phyloP scores from a whole-genome alignment of 306 rosid genomes.

The Rosa rugosa region DNA sequence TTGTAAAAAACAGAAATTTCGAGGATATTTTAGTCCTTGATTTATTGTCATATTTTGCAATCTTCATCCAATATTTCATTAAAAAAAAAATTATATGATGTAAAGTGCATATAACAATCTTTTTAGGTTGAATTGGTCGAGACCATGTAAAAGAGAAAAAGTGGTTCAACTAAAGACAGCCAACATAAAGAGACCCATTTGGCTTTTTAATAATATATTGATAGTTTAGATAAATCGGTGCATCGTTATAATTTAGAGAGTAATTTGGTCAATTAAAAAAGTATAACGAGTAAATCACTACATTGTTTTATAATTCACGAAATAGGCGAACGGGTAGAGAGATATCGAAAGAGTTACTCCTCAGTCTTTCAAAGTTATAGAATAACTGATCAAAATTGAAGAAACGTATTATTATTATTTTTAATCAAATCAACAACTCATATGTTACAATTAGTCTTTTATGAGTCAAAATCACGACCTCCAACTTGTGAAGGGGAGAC shows the following conservation, averaged over 20 bases:
- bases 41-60: not conserved
- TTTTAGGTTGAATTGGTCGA: not conserved
- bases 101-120: not conserved
- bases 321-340: too few relatives aligned
- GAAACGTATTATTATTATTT: too few relatives aligned
- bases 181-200: not conserved
- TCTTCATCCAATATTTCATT: not conserved
- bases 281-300: too few relatives aligned
- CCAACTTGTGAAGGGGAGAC: too few relatives aligned
- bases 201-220: not conserved
- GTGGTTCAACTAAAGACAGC: not conserved
- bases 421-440: too few relatives aligned
- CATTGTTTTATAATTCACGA: too few relatives aligned
- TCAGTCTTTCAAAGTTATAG: too few relatives aligned
- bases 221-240: not conserved
- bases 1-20: too few relatives aligned
- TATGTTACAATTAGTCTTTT: fast-evolving
- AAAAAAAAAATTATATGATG: not conserved
- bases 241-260: too few relatives aligned
- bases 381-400: not conserved
- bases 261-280: too few relatives aligned
- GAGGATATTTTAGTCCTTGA: too few relatives aligned
- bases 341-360: not conserved
- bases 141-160: not conserved
- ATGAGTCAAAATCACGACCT: too few relatives aligned